These are phyloP conservation scores for Gremmenia infestans DNA, from an alignment of 2,329 filamentous ascomycete genomes.

Conservation along the genomic window DNA sequence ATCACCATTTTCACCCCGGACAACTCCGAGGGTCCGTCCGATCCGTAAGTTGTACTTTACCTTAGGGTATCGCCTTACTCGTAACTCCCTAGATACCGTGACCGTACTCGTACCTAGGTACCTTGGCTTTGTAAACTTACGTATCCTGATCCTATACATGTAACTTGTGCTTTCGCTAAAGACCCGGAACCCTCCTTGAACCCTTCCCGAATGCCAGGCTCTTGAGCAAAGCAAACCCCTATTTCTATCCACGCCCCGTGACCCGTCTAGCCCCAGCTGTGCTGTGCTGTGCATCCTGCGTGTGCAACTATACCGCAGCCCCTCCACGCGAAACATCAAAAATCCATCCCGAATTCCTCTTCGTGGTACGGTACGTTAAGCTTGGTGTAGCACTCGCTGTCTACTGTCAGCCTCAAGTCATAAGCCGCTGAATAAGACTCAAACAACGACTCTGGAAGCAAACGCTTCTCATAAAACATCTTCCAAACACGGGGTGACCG, in stretches of 20 bases:
- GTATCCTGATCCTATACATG: not conserved
- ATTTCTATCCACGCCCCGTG: not conserved
- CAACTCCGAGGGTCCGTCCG: too few relatives aligned
- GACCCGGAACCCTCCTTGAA: too few relatives aligned
- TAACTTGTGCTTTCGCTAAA: not conserved
- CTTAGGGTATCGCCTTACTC: too few relatives aligned
- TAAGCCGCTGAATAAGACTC: not conserved
- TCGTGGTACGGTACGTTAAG: not conserved
- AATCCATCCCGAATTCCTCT: not conserved
- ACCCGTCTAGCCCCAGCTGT: not conserved
- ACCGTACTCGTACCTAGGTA: too few relatives aligned
- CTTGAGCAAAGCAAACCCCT: not conserved
- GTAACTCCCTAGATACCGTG: too few relatives aligned
- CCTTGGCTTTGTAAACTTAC: not conserved
- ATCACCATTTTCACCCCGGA: too few relatives aligned
- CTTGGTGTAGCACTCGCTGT: too few relatives aligned
- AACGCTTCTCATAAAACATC: not conserved
- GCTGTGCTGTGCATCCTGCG: not conserved
- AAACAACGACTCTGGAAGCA: not conserved
- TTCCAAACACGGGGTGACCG: not conserved
- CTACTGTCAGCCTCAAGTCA: too few relatives aligned
- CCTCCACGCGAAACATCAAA: not conserved
- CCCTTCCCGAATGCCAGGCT: too few relatives aligned
- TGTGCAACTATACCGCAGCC: not conserved
- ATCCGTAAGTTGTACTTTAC: too few relatives aligned